Evolutionary conservation across 1,139 yeast genomes (phyloP).

Genomic region (Taphrina betulina): DNA sequence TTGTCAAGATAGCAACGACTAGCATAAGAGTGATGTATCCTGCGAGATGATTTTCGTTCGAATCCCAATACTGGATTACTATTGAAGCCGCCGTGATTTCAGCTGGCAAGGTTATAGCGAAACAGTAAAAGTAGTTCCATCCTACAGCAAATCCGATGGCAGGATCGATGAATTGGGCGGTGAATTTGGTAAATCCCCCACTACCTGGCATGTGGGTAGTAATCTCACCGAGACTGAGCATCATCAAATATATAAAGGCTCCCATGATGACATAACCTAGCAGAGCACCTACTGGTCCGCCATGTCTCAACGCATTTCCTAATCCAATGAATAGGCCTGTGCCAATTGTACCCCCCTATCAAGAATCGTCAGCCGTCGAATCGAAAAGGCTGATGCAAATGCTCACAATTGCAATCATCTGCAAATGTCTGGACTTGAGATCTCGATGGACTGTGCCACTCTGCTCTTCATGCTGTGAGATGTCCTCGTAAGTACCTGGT

Average conservation of each 20-base stretch:
- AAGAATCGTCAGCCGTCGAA: too few species aligned
- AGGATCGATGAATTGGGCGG: constrained; percentile 43
- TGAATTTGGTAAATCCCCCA: constrained; percentile 34
- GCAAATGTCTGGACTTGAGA: constrained; percentile 37
- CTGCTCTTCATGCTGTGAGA: not conserved
- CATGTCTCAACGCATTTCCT: constrained; percentile 54
- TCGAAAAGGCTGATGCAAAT: constrained; percentile 42
- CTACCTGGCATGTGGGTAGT: constrained; percentile 34
- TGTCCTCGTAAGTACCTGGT: not conserved
- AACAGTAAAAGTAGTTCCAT: constrained; percentile 46
- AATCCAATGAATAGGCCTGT: constrained; percentile 54
- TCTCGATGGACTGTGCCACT: constrained; percentile 41
- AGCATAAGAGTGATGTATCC: constrained; percentile 45
- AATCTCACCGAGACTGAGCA: constrained; percentile 65
- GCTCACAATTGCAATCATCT: too few species aligned
- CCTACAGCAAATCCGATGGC: constrained; percentile 47
- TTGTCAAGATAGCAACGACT: constrained; percentile 43
- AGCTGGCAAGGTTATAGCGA: constrained; percentile 46
- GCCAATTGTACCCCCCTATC: constrained; percentile 39
- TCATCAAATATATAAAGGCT: constrained; percentile 60
- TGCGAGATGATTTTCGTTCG: constrained; percentile 37
- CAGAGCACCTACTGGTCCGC: constrained; percentile 73
- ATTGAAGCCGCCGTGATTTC: constrained; percentile 47
- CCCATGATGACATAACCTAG: constrained; percentile 68
- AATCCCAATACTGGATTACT: constrained; percentile 44